A percentile compares a stretch with the other conserved stretches of the same genome.
phyloP scores from a whole-genome alignment of 2,329 filamentous ascomycete species.

The Aspergillus brunneoviolaceus region DNA sequence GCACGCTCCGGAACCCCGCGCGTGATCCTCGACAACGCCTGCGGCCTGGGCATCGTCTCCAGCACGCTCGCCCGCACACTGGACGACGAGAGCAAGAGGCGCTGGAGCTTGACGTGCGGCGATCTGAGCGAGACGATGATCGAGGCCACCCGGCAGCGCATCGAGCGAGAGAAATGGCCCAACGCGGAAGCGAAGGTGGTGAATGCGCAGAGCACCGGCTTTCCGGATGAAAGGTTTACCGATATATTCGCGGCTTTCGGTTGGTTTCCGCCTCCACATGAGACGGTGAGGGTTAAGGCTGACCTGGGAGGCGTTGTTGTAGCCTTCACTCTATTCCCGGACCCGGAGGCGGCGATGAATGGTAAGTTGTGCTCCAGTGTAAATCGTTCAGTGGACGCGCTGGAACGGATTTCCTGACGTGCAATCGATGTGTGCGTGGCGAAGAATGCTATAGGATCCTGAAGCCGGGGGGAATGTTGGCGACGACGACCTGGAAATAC shows the following conservation, averaged over 20 bases:
- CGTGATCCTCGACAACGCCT: constrained; percentile 54
- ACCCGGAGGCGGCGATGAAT: constrained; percentile 40
- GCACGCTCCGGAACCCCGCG: constrained; percentile 21
- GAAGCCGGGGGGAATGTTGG: constrained; percentile 34
- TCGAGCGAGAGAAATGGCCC: constrained; percentile 47
- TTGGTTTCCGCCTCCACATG: constrained; percentile 10
- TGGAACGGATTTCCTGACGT: neutral
- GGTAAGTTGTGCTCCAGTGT: constrained; percentile 24
- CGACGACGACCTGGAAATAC: constrained; percentile 38
- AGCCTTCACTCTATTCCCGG: constrained; percentile 48
- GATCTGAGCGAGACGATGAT: constrained; percentile 51
- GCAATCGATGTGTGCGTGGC: neutral
- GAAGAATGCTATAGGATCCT: constrained; percentile 36
- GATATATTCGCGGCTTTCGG: constrained; percentile 52
- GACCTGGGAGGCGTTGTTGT: neutral
- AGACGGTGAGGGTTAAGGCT: neutral
- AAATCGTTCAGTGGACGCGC: too few species aligned
- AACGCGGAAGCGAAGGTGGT: constrained; percentile 46
- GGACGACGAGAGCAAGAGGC: constrained; percentile 37
- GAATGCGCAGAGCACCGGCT: constrained; percentile 50
- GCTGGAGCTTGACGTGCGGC: constrained; percentile 51
- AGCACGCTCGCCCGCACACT: constrained; percentile 47
- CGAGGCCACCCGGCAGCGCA: constrained; percentile 41
- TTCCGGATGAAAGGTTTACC: constrained; percentile 43
- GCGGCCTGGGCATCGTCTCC: constrained; percentile 53